Conservation (phyloP, 2,329 filamentous ascomycete genomes). For the Fusarium decemcellulare region DNA sequence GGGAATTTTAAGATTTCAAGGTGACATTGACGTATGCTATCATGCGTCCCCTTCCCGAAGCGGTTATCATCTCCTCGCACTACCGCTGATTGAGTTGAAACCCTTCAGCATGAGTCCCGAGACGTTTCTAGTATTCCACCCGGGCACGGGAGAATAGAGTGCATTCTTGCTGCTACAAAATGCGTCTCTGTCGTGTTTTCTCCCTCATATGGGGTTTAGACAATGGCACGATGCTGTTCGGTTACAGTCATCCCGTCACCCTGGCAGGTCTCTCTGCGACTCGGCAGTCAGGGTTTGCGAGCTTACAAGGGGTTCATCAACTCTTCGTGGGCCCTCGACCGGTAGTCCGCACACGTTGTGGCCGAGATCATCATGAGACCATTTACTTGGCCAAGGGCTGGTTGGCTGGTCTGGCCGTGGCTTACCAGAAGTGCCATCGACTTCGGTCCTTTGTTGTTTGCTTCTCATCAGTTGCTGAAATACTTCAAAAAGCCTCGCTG, state of each 20-base stretch:
- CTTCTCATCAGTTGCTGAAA: constrained; percentile 10
- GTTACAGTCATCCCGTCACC: constrained; percentile 4
- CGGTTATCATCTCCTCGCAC: constrained; percentile 23
- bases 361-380: constrained; percentile 4
- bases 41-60: constrained; percentile 18
- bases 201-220: not conserved
- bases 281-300: constrained; percentile 7
- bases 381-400: not conserved
- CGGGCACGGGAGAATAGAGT: not conserved
- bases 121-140: constrained; percentile 4
- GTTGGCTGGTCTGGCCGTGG: not conserved
- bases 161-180: constrained; percentile 3
- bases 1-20: constrained; percentile 28
- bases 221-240: not conserved
- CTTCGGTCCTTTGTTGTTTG: constrained; percentile 33
- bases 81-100: constrained; percentile 17
- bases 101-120: constrained; percentile 18
- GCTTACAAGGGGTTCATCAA: constrained; percentile 7
- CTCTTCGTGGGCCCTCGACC: constrained; percentile 13
- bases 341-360: not conserved
- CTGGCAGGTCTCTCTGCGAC: constrained; percentile 18
- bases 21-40: constrained; percentile 22
- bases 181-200: constrained; percentile 8
- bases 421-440: constrained; percentile 3
- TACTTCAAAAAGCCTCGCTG: constrained; percentile 14